phyloP scores from a whole-genome alignment of 2,329 filamentous ascomycete genomes.

The Paraphoma chrysanthemicola region DNA sequence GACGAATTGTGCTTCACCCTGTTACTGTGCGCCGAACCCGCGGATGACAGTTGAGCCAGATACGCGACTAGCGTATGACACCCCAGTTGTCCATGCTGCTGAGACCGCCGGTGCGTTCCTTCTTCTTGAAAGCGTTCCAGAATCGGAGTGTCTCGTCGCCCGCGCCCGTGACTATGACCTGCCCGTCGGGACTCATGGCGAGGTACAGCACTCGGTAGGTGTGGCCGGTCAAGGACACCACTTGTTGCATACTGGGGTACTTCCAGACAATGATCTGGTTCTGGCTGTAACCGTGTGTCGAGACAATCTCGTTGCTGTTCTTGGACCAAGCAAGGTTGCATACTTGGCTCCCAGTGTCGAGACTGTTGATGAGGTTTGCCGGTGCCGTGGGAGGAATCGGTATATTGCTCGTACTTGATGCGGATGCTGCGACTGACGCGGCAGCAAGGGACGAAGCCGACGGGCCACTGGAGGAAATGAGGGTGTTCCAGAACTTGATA shows the following conservation, averaged over 20 bases:
- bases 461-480: conserved; percentile 68
- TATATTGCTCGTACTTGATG: conserved; percentile 37
- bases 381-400: conserved; percentile 45
- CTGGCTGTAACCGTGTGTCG: conserved; percentile 95
- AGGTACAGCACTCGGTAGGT: conserved; percentile 96
- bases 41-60: not conserved
- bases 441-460: conserved; percentile 50
- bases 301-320: conserved; percentile 96
- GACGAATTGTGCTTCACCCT: not conserved
- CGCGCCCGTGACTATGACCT: conserved; percentile 92
- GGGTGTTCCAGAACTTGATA: conserved; percentile 98
- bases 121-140: conserved; percentile 93
- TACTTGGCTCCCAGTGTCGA: conserved; percentile 98
- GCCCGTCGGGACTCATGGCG: conserved; percentile 95
- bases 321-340: conserved; percentile 98
- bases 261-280: conserved; percentile 99
- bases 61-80: conserved; percentile 68
- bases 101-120: conserved; percentile 70
- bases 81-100: conserved; percentile 75
- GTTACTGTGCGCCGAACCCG: conserved; percentile 1
- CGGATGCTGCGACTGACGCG: conserved; percentile 43
- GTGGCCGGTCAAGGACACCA: conserved; percentile 92
- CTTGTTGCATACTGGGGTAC: conserved; percentile 97
- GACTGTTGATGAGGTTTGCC: conserved; percentile 69
- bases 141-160: conserved; percentile 96